Base-by-base conservation (phyloP, 768 basidiomycete species). In the Inosperma sp. region DNA sequence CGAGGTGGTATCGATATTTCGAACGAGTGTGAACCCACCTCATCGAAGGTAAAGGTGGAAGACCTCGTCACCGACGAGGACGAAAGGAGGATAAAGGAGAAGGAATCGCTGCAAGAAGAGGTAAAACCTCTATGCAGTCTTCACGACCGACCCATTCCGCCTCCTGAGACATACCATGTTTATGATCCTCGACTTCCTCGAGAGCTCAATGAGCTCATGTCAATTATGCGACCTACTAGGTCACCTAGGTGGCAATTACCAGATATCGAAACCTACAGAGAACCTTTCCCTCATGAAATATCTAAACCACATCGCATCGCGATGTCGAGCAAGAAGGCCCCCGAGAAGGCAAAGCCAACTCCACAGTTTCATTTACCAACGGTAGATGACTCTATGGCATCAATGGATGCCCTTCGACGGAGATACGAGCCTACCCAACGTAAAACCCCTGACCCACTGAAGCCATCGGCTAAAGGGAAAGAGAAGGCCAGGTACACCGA, bases 171-270 rank as follows among this genome's bases (percentile, higher is more conserved):
- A 5, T 43, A 55, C n/a, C 56, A 56, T 55, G 23, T 26, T 12
- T 51, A 50, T 19, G 55, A 59, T 23, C 56, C 53, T 42, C 37
- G 50, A 22, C 58, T 65, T 57, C 61, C 59, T 7, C 1, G 8
- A 4, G 52, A 65, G 54, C 62, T 56, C 55, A 63, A 65, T 43
- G 48, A 57, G 4, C 39, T 61, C 4, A 49, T 14, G 7, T 6
- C 23, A 5, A 4, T 26, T 14, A n/a, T 41, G 22, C 5, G 27
- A 41, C 14, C 27, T 22, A 26, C 40, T n/a, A 7, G n/a, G n/a
- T n/a, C n/a, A n/a, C n/a, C n/a, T n/a, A n/a, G 23, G 27, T 3
- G n/a, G 23, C 5, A 3, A 6, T n/a, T 26, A 14, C 7, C 2
- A 6, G 2, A 7, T 1, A n/a, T n/a, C 23, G 40, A 41, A n/a